phyloP scores from a whole-genome alignment of 805 yeast species.

The Tetrapisispora fleetii region DNA sequence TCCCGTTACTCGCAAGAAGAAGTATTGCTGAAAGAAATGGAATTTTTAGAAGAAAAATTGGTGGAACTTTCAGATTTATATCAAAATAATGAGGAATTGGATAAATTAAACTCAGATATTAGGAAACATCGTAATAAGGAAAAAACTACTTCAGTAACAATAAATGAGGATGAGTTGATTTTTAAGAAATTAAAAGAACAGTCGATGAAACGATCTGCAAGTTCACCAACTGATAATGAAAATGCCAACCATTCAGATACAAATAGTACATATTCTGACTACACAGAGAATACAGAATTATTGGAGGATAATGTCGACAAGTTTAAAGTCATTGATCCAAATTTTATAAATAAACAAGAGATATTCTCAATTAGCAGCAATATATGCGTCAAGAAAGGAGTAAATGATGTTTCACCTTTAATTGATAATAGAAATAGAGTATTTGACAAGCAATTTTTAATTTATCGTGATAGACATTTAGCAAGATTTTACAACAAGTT shows the following conservation, averaged over 20 bases:
- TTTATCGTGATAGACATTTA: slow-evolving; percentile 18
- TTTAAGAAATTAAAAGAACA: background rate
- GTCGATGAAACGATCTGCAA: background rate
- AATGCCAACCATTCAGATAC: background rate
- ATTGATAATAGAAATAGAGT: slow-evolving; percentile 18
- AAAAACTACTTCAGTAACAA: background rate
- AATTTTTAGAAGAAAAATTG: slow-evolving; percentile 11
- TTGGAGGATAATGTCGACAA: slow-evolving; percentile 10
- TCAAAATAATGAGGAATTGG: background rate
- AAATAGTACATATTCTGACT: background rate
- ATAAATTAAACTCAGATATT: background rate
- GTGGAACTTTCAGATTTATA: slow-evolving; percentile 9
- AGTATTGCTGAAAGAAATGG: slow-evolving; percentile 15
- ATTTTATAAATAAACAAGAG: slow-evolving; percentile 17
- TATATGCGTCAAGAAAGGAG: slow-evolving; percentile 2
- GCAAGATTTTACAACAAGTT: slow-evolving; percentile 13
- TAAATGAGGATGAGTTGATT: background rate
- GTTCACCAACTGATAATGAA: background rate
- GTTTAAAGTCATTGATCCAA: slow-evolving; percentile 23
- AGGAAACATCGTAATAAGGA: background rate
- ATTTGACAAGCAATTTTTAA: slow-evolving; percentile 14
- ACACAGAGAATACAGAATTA: background rate
- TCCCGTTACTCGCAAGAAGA: slow-evolving; percentile 15
- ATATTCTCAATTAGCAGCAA: slow-evolving; percentile 14
- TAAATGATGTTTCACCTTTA: slow-evolving; percentile 9